Base-by-base conservation (phyloP, 2,329 filamentous ascomycete genomes). In the Aspergillus thermomutatus region DNA sequence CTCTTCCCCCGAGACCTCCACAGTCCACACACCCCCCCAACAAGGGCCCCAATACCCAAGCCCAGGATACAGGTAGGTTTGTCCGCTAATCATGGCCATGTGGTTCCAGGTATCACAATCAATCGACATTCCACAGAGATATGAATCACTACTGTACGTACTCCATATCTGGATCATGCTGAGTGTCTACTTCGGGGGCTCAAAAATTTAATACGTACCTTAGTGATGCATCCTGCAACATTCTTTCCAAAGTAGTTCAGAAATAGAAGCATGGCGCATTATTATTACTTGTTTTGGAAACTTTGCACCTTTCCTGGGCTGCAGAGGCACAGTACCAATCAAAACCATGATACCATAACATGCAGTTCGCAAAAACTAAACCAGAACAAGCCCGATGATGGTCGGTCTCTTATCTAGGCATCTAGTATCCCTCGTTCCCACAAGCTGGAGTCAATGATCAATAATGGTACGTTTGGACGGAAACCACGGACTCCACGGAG, bases 21-120 rank as follows among this genome's bases (percentile, higher is more conserved):
- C 11, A 34, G 14, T 17, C 31, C 7, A 34, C 11, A 34, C 4
- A n/a, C n/a, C n/a, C n/a, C n/a, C n/a, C n/a, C n/a, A n/a, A 31
- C 10, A 31, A 31, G 5, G 10, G 10, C 40, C 7, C 8, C 10
- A 43, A 43, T 10, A 21, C 17, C n/a, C n/a, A 9, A 43, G n/a
- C 40, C 40, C 40, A 43, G 21, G 21, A 21, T n/a, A 23, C 7
- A 19, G n/a, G 21, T 26, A 34, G 50, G 51, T 56, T 28, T 34
- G 50, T 37, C 31, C 28, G 49, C 52, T 45, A 45, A 51, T 49
- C 50, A 55, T 37, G 43, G n/a, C 57, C 57, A 59, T 59, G 54
- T 59, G 57, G 57, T 59, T 49, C 54, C 50, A 50, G 49, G 31
- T 43, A 54, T 49, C 50, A 48, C 47, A 49, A 50, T 52, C 31